Base-by-base conservation (phyloP, 2,329 filamentous ascomycete species). In the Hysterium pulicare region DNA sequence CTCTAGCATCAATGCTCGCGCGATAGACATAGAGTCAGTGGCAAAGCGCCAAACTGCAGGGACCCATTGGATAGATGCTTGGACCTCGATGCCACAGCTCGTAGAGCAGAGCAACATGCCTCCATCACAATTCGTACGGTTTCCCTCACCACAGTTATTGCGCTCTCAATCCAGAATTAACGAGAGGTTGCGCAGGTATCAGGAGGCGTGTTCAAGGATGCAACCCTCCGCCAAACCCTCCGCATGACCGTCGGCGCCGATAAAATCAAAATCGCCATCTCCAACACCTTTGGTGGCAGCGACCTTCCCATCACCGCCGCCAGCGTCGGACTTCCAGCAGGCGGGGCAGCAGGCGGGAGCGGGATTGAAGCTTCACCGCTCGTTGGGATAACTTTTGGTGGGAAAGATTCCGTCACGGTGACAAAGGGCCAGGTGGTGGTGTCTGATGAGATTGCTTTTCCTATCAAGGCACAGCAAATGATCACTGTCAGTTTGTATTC, bases 201-300 rank as follows among this genome's bases (percentile, higher is more conserved):
- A 2, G 62, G 66, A 5, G 54, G 66, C n/a, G 71, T 79, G 3
- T 81, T 84, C 56, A 63, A 65, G 40, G 75, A 83, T 50, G 74
- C 79, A 3, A 83, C 82, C 0, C 73, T 85, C 46, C 79, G 81
- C 5, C 82, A 85, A 61, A 84, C 81, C 0, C 61, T 84, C 9
- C 77, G 81, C 49, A 67, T 81, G 48, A 77, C 78, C 4, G 69
- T 81, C 9, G 72, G 70, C 2, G 72, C 75, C 4, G 63, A 72
- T 3, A 71, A 75, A 11, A 71, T 84, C 48, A 77, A 81, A 15
- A 62, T 85, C 32, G 75, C 78, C 26, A 69, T 85, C 36, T 82
- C 79, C 39, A 85, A 86, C 56, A 76, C 74, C 1, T 84, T 85
- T 47, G 81, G 82, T 1, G 59, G 70, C 2, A 77, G 71, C 34